Base-by-base conservation (phyloP, 2,329 filamentous ascomycete species). In the Phialophora verrucosa region DNA sequence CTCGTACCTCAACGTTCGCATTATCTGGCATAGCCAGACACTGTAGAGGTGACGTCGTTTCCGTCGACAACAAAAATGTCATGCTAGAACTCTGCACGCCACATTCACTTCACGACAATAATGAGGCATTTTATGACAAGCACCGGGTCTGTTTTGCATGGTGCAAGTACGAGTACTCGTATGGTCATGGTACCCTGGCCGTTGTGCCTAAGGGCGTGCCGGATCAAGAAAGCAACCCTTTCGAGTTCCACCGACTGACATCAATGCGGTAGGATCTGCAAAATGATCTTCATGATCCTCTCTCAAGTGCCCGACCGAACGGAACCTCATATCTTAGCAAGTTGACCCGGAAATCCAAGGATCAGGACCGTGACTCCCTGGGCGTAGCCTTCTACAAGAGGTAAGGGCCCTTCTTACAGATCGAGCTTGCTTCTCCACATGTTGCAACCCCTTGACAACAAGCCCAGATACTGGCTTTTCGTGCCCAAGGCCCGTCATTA, bases 251-350 rank as follows among this genome's bases (percentile, higher is more conserved):
- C 61, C n/a, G 31, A 27, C 31, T 14, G 25, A n/a, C 23, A 31
- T 44, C 7, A 38, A 58, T 32, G 44, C 31, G 53, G 54, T 35
- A 63, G 44, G 61, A 63, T 63, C 61, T 47, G 61, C 61, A 35
- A 27, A 32, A 55, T 32, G 60, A 62, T 56, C 53, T 44, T 47
- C 60, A 35, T 63, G 42, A 57, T 63, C 53, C 47, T 44, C 29
- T 53, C 14, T 23, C 6, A 29, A 29, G 53, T 32, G 44, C 38
- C 61, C 61, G 53, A 44, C 54, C 44, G 42, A 50, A 31, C 31
- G 53, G 61, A 50, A 58, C 54, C 53, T 23, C 31, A 58, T 53
- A 11, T 32, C 29, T 35, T 23, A 56, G 53, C 20, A 35, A 20
- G n/a, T 25, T 20, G 17, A 20, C 29, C 10, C 23, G 10, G 29